These are phyloP conservation scores for Debaryomyces sp. DNA, from an alignment of 1,139 yeast genomes.

Conservation along the genomic window DNA sequence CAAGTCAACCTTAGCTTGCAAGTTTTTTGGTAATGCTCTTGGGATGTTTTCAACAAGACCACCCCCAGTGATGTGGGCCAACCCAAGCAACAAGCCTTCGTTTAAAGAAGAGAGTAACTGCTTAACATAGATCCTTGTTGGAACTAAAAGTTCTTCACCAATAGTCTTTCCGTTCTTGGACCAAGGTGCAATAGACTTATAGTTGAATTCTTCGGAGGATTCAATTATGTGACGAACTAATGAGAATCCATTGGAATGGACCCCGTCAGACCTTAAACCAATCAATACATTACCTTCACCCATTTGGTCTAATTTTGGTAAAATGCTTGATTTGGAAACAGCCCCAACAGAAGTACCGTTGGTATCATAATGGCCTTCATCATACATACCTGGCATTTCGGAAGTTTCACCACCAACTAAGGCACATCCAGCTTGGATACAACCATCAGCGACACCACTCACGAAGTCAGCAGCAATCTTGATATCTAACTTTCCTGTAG, in stretches of 20 bases:
- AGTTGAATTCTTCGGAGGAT: conserved; percentile 64
- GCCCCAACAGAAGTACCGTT: conserved; percentile 99
- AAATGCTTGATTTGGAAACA: conserved; percentile 73
- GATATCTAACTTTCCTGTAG: conserved; percentile 89
- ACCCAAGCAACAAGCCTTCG: conserved; percentile 72
- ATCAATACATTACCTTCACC: conserved; percentile 76
- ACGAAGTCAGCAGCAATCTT: conserved; percentile 86
- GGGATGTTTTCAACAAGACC: conserved; percentile 97
- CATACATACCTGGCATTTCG: conserved; percentile 99
- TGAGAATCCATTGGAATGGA: conserved; percentile 96
- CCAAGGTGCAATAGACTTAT: conserved; percentile 87
- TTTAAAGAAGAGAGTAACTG: conserved; percentile 77
- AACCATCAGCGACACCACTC: conserved; percentile 94
- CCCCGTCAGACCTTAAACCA: conserved; percentile 89
- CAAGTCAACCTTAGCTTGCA: conserved; percentile 83
- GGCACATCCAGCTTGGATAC: conserved; percentile 95
- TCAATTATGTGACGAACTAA: conserved; percentile 94
- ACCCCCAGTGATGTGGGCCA: conserved; percentile 98
- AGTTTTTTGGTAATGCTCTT: conserved; percentile 80
- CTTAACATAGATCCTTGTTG: conserved; percentile 94
- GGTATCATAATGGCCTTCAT: conserved; percentile 93
- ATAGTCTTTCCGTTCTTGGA: conserved; percentile 62
- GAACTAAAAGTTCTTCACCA: conserved; percentile 84
- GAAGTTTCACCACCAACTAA: conserved; percentile 99
- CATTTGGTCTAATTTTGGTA: conserved; percentile 74